Evolutionary conservation across 2,329 filamentous ascomycete species (phyloP).

Genomic region (Pseudovirgaria hyperparasitica): DNA sequence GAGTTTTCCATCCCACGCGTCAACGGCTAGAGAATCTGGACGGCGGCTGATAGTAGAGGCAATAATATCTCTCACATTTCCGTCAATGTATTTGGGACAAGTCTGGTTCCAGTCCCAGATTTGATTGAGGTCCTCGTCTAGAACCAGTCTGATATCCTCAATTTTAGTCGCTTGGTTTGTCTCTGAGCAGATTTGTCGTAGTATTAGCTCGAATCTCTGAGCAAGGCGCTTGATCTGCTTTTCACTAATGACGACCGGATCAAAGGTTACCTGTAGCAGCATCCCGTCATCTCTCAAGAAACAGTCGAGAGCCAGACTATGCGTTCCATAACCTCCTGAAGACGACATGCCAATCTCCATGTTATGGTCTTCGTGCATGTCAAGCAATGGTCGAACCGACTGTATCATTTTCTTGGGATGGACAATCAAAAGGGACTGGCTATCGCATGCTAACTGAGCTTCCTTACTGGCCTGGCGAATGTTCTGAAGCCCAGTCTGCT

Average conservation of each 20-base stretch:
- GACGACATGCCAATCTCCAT: too few species aligned
- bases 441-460: slow-evolving; percentile 34
- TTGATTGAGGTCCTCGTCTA: slow-evolving; percentile 4
- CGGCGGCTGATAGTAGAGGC: slow-evolving; percentile 4
- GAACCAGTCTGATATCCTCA: slow-evolving; percentile 5
- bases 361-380: too few species aligned
- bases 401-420: too few species aligned
- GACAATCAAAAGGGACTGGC: too few species aligned
- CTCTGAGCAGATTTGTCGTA: too few species aligned
- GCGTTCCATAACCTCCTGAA: too few species aligned
- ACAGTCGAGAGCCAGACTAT: too few species aligned
- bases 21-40: slow-evolving; percentile 4
- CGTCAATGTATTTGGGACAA: too few species aligned
- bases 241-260: background rate
- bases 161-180: too few species aligned
- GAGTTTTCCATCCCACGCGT: slow-evolving; percentile 15
- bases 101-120: slow-evolving; percentile 9
- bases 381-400: too few species aligned
- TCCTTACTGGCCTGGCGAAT: slow-evolving; percentile 10
- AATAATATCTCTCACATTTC: too few species aligned
- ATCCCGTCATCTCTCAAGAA: slow-evolving; percentile 21
- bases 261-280: background rate
- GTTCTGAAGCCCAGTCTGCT: slow-evolving; percentile 20
- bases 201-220: background rate
- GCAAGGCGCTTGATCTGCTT: background rate